Percentiles rank a stretch among this genome's conserved stretches.
Conservation (phyloP, 768 basidiomycete genomes). For the Boletus bicolor region DNA sequence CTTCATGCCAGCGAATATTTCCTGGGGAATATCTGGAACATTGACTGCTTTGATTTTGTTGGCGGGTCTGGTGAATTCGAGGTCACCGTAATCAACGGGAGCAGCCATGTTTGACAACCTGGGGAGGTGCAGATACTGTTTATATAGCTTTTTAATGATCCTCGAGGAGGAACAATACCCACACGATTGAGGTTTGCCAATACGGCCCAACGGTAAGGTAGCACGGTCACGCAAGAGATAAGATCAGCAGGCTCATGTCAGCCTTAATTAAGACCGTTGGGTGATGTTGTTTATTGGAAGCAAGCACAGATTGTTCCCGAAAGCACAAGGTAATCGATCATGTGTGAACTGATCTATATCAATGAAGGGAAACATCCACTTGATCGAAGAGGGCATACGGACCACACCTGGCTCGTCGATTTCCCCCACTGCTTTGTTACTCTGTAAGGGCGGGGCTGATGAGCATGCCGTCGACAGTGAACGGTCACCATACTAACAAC, state of each 20-base stretch:
- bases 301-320: background rate
- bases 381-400: background rate
- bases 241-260: background rate
- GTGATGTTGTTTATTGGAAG: too few relatives aligned
- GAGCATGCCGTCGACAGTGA: background rate
- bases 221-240: slow-evolving; percentile 5
- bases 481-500: background rate
- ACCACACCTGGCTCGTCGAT: background rate
- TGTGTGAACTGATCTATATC: slow-evolving; percentile 8
- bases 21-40: slow-evolving; percentile 30
- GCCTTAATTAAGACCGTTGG: background rate
- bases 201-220: background rate
- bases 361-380: background rate
- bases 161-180: background rate
- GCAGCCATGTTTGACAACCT: slow-evolving; percentile 14
- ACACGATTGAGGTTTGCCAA: background rate
- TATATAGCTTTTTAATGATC: background rate
- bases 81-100: slow-evolving; percentile 29
- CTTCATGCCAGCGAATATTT: slow-evolving; percentile 35
- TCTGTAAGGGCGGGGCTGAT: background rate
- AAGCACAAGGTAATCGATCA: background rate
- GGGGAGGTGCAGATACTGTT: background rate
- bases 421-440: background rate
- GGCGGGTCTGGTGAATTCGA: slow-evolving; percentile 36
- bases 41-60: slow-evolving; percentile 40